Evolutionary conservation across 495 filamentous ascomycete species (phyloP).

Genomic region (Tuber indicum): DNA sequence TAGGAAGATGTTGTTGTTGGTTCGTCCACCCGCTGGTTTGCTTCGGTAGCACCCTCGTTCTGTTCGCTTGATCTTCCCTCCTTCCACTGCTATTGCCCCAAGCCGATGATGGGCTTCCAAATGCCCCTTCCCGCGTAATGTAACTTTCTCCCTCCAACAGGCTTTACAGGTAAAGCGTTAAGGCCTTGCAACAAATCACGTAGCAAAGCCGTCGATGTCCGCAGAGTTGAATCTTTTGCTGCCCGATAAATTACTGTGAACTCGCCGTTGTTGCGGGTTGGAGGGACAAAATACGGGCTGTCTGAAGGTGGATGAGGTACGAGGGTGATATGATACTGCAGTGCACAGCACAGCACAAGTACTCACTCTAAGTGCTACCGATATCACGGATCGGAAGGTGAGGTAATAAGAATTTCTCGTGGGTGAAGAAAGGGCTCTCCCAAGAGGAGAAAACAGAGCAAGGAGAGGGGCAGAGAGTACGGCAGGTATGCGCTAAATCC

Average conservation of each 20-base stretch:
- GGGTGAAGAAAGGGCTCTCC: neutral
- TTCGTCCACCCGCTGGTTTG: conserved; percentile 17
- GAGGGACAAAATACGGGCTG: neutral
- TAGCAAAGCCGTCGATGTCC: conserved; percentile 25
- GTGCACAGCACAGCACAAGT: neutral
- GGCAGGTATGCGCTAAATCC: neutral
- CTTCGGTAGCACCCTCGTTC: conserved; percentile 5
- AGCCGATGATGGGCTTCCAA: conserved; percentile 11
- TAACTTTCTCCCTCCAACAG: neutral
- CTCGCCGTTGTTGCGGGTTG: neutral
- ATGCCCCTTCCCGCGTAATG: conserved; percentile 28
- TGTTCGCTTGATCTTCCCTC: conserved; percentile 1
- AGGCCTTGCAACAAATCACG: conserved; percentile 27
- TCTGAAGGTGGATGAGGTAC: neutral
- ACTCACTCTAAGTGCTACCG: neutral
- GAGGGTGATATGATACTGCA: neutral
- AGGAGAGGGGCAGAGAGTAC: neutral
- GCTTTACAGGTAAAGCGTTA: conserved; percentile 6
- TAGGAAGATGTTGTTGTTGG: conserved; percentile 13
- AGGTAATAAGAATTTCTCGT: neutral
- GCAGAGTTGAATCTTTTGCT: conserved; percentile 15
- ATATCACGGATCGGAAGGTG: neutral
- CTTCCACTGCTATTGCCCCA: neutral
- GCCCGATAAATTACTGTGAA: conserved; percentile 9
- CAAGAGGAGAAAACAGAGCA: neutral